These are phyloP conservation scores for Strombidium stylifer DNA, from an alignment of 73 alveolate genomes.

Conservation along the genomic window DNA sequence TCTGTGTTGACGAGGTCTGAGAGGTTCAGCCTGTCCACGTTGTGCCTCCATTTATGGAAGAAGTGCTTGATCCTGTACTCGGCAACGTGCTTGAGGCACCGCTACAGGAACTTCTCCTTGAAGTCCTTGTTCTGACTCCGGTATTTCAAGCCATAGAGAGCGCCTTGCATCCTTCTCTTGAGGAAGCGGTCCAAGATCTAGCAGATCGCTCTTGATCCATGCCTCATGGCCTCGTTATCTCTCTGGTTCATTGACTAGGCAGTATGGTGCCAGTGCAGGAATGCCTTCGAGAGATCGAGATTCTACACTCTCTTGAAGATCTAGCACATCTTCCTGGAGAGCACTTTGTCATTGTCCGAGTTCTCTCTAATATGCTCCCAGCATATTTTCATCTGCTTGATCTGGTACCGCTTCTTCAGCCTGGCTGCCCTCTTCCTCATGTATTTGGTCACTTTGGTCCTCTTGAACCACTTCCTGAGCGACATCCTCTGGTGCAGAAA, in stretches of 20 bases:
- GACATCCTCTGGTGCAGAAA: conserved; percentile 15
- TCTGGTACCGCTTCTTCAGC: not conserved
- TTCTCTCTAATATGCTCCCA: conserved; percentile 12
- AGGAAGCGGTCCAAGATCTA: conserved; percentile 18
- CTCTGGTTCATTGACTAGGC: conserved; percentile 29
- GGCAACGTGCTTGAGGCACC: conserved; percentile 6
- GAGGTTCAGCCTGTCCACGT: conserved; percentile 17
- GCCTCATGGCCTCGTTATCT: conserved; percentile 42
- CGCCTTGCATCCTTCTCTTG: conserved; percentile 18
- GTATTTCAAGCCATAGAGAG: conserved; percentile 7
- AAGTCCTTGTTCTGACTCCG: conserved; percentile 24
- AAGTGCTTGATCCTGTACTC: conserved; percentile 5
- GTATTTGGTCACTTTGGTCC: conserved; percentile 34
- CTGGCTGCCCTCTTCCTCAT: conserved; percentile 19
- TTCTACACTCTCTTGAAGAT: conserved; percentile 22
- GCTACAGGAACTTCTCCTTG: conserved; percentile 12
- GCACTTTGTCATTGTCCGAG: conserved; percentile 4
- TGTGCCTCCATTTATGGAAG: conserved; percentile 54
- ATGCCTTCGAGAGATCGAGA: conserved; percentile 21
- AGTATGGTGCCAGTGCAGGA: conserved; percentile 22
- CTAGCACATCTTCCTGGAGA: conserved; percentile 29
- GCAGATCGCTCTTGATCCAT: conserved; percentile 30
- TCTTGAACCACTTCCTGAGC: conserved; percentile 21
- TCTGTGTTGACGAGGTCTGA: conserved; percentile 47
- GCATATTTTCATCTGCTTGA: not conserved